These are phyloP conservation scores for Geranomyces michiganensis DNA, from an alignment of 192 early-diverging fungal genomes.

Conservation along the genomic window DNA sequence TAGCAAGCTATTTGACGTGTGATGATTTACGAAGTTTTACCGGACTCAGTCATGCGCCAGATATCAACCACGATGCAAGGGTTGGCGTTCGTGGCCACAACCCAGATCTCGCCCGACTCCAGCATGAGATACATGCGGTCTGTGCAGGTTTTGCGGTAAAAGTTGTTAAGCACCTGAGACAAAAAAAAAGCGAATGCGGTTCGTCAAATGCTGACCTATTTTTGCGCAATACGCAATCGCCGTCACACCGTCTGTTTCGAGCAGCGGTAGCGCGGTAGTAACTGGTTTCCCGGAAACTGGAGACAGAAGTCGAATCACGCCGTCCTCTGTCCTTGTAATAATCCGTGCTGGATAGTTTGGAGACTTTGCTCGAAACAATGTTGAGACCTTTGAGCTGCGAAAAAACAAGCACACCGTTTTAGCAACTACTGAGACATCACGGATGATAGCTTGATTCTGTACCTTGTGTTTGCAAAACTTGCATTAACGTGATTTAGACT, in stretches of 20 bases:
- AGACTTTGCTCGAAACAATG: conserved; percentile 32
- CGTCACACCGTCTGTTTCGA: conserved; percentile 50
- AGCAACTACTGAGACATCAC: too few relatives aligned
- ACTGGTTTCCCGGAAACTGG: conserved; percentile 49
- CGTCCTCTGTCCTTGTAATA: conserved; percentile 49
- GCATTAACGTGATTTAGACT: conserved; percentile 53
- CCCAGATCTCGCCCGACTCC: conserved; percentile 54
- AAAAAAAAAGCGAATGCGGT: too few relatives aligned
- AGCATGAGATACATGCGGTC: conserved; percentile 56
- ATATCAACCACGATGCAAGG: conserved; percentile 56
- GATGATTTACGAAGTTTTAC: conserved; percentile 15
- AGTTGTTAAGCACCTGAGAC: too few relatives aligned
- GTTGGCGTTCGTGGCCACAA: conserved; percentile 45
- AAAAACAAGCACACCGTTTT: background rate
- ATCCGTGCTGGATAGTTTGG: conserved; percentile 33
- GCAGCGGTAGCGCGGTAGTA: conserved; percentile 53
- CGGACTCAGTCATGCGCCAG: conserved; percentile 40
- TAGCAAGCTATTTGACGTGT: too few relatives aligned
- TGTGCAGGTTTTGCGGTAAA: too few relatives aligned
- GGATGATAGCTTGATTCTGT: background rate
- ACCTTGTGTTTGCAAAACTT: conserved; percentile 52
- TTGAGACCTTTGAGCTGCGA: conserved; percentile 33
- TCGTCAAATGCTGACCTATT: conserved; percentile 33
- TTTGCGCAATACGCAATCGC: conserved; percentile 44
- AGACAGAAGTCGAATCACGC: conserved; percentile 49